These are phyloP conservation scores for Peronospora destructor DNA, from an alignment of 352 stramenopile species.

Conservation along the genomic window DNA sequence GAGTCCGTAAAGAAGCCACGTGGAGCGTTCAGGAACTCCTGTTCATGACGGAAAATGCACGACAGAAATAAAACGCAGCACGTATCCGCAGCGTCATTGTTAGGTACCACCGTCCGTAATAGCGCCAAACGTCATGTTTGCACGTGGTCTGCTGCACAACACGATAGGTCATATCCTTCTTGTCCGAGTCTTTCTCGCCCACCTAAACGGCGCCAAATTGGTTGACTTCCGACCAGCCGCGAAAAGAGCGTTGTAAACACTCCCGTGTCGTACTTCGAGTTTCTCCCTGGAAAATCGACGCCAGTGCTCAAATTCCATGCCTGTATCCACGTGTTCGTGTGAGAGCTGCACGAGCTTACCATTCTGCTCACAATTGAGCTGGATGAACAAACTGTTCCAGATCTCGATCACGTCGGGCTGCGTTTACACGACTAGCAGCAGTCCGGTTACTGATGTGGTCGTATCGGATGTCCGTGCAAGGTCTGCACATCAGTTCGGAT, in stretches of 20 bases:
- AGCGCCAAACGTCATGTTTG: conserved; percentile 95
- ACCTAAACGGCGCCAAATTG: conserved; percentile 70
- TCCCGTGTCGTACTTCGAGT: conserved; percentile 99
- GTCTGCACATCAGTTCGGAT: too few species aligned
- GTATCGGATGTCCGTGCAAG: conserved; percentile 99
- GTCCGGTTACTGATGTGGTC: conserved; percentile 95
- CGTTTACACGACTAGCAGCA: conserved; percentile 92
- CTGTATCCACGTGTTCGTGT: conserved; percentile 97
- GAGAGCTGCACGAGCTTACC: conserved; percentile 88
- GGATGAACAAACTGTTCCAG: conserved; percentile 99
- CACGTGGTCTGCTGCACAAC: conserved; percentile 98
- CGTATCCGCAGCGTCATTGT: conserved; percentile 98
- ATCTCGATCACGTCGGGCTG: conserved; percentile 98
- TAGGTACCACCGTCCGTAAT: conserved; percentile 95
- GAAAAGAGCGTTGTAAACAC: conserved; percentile 96
- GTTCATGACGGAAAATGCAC: conserved; percentile 95
- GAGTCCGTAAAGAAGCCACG: conserved; percentile 94
- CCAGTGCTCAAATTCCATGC: conserved; percentile 97
- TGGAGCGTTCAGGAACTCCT: conserved; percentile 95
- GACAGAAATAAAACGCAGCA: conserved; percentile 96
- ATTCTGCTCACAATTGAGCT: conserved; percentile 93
- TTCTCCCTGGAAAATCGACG: conserved; percentile 90
- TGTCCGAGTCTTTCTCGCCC: conserved; percentile 85
- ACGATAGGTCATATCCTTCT: conserved; percentile 88
- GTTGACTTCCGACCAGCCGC: conserved; percentile 84